These are phyloP conservation scores for Crithidia brevicula DNA, from an alignment of 208 protist genomes.

Conservation along the genomic window DNA sequence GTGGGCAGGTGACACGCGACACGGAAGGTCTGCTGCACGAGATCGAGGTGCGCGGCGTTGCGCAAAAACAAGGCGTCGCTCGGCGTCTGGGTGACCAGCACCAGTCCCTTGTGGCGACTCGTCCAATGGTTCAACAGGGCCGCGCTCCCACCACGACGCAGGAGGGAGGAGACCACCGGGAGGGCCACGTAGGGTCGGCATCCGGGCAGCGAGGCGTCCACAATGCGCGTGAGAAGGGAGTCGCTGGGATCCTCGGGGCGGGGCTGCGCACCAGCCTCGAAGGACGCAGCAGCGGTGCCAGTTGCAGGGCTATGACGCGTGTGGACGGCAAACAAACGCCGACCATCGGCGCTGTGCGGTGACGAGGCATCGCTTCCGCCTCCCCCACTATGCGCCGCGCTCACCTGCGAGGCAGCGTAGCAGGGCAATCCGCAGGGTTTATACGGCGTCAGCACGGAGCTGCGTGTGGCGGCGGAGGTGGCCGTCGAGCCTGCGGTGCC, in stretches of 20 bases:
- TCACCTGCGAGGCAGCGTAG: constrained; percentile 57
- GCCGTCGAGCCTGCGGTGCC: background rate
- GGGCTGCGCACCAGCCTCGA: constrained; percentile 25
- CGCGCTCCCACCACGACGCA: constrained; percentile 25
- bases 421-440: constrained; percentile 72
- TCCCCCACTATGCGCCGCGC: constrained; percentile 2
- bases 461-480: background rate
- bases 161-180: constrained; percentile 30
- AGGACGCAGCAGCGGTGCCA: background rate
- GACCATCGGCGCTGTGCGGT: constrained; percentile 20
- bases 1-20: constrained; percentile 70
- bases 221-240: constrained; percentile 51
- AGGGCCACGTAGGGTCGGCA: constrained; percentile 28
- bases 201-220: constrained; percentile 50
- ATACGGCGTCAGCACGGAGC: constrained; percentile 47
- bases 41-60: constrained; percentile 56
- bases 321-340: constrained; percentile 35
- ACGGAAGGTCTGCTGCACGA: constrained; percentile 65
- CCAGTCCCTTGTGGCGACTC: constrained; percentile 53
- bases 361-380: background rate
- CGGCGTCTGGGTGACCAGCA: constrained; percentile 43
- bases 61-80: constrained; percentile 65
- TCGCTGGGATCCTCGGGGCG: constrained; percentile 51
- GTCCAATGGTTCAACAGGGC: constrained; percentile 56
- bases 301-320: constrained; percentile 6